Conservation (phyloP, 2,329 filamentous ascomycete species). For the Aureobasidium subglaciale region DNA sequence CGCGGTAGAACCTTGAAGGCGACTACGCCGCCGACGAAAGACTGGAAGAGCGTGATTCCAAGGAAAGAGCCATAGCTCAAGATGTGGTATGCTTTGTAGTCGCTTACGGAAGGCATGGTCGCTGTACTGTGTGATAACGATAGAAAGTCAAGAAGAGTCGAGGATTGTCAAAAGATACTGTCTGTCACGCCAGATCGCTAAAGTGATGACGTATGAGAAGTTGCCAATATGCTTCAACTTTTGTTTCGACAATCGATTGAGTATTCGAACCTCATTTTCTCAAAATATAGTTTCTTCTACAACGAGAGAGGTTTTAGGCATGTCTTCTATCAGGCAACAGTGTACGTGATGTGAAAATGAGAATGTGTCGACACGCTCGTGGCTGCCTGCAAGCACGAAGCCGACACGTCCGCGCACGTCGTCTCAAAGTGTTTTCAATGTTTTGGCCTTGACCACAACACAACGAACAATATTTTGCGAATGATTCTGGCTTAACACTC, state of each 20-base stretch:
- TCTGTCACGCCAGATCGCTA: constrained; percentile 6
- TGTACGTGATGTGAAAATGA: neutral
- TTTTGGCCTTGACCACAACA: constrained; percentile 9
- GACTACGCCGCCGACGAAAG: constrained; percentile 66
- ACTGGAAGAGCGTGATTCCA: constrained; percentile 81
- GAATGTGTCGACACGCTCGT: neutral
- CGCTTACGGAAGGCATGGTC: constrained; percentile 33
- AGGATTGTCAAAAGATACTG: neutral
- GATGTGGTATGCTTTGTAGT: constrained; percentile 67
- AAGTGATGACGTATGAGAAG: constrained; percentile 9
- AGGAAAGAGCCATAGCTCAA: constrained; percentile 75
- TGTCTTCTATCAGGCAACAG: neutral
- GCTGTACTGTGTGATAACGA: neutral
- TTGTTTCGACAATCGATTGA: neutral
- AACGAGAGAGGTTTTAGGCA: neutral
- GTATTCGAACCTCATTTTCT: neutral
- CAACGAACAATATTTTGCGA: neutral
- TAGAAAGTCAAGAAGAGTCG: neutral
- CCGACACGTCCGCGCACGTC: constrained; percentile 12
- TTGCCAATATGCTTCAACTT: neutral
- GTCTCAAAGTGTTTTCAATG: neutral
- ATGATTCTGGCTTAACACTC: neutral
- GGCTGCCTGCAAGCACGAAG: constrained; percentile 15
- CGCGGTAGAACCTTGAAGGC: constrained; percentile 71
- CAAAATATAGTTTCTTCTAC: neutral